Base-by-base conservation (phyloP, 2,329 filamentous ascomycete species). In the Fusarium agapanthi region DNA sequence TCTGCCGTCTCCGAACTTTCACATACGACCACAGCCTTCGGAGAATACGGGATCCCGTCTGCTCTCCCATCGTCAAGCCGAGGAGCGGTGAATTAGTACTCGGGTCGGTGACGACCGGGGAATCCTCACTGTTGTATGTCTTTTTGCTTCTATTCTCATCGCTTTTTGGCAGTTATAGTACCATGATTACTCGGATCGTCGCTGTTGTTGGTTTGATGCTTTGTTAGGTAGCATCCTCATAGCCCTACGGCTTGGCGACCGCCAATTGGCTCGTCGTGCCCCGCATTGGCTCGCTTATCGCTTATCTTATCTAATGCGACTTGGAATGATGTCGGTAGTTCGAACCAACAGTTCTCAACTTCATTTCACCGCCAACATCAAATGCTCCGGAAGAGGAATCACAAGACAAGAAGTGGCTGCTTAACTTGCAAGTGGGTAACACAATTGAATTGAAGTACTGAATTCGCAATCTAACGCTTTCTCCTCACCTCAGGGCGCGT, bases 31-130 rank as follows among this genome's bases (percentile, higher is more conserved):
- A 69, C 16, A 69, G 65, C 57, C 35, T 35, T 63, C 20, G 45
- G 66, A 69, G 11, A 69, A 64, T 69, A 69, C 57, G 24, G 65
- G 57, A 68, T 69, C 66, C 57, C 65, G 65, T 68, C 65, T n/a
- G 65, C 65, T 67, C 65, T 67, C 65, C 53, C 45, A 60, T 48
- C 30, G 65, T 66, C 61, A 67, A 67, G 53, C 53, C 54, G 28
- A 59, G 34, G 24, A 67, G 61, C 61, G 64, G 51, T 51, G 64
- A 51, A 67, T 59, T 66, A 66, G 63, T 51, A 51, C 45, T 65
- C 47, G 40, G 64, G 61, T 48, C 62, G 58, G 62, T 65, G 62
- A 65, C 58, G 59, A 65, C 59, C 35, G 59, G 62, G 59, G 62
- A 65, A 65, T 65, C 59, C 62, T 56, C 48, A 56, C 59, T 64